Base-by-base conservation (phyloP, 495 filamentous ascomycete species). In the Talaromyces borbonicus region DNA sequence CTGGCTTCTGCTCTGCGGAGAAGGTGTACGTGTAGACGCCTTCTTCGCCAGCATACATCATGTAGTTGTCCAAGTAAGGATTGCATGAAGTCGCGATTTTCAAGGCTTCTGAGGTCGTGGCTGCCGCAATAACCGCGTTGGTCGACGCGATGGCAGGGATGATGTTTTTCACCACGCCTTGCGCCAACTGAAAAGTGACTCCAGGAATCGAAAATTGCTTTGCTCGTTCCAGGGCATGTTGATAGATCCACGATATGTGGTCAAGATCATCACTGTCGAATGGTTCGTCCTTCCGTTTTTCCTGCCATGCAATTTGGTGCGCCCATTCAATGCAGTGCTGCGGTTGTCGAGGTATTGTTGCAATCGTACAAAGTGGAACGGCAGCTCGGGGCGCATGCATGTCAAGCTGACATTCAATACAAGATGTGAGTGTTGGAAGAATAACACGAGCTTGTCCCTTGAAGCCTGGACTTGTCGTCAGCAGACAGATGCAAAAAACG, bases 311-410 rank as follows among this genome's bases (percentile, higher is more conserved):
- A 35, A 87, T 84, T 61, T 97, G 87, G 58, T 95, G 88, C 12
- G 93, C 93, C 93, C 93, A 99, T 62, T 99, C 93, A 63, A 99
- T 90, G 60, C 93, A 99, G 61, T 99, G 93, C 57, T 95, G 86
- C 19, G 93, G 93, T 58, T 99, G 93, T 14, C 93, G 85, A 3
- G 93, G 93, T 51, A 99, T 97, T 29, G 87, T 90, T 23, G 93
- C 93, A 49, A 99, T 78, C 0, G 93, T 99, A 65, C 93, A 99
- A 22, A 99, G 81, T 1, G 93, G 92, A 8, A 99, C 93, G 8
- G 90, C 87, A 18, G 89, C 84, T 39, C 87, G 78, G 24, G 93
- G 93, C 7, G 93, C 87, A 59, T 96, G 90, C 84, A 99, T 94
- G 60, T 96, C 90, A 39, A 99, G 77, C 51, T 97, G 94, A 57